Base-by-base conservation (phyloP, 2,329 filamentous ascomycete species). In the Chrysoporthe deuterocubensis region DNA sequence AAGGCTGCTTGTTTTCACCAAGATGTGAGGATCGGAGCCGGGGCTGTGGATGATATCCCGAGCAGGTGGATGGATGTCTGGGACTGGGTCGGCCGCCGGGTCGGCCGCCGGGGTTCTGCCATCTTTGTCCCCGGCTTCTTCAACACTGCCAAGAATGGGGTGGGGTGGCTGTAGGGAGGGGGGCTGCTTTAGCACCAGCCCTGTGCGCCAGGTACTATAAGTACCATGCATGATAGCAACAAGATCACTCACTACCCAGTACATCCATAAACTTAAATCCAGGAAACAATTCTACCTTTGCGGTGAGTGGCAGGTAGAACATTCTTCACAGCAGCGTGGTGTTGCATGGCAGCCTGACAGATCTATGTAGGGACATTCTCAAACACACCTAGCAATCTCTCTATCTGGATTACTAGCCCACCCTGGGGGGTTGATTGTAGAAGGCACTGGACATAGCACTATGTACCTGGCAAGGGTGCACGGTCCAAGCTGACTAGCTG, bases 401-500 rank as follows among this genome's bases (percentile, higher is more conserved):
- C 26, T 26, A 26, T 26, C 26, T 2, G 26, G 26, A 2, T 26
- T 26, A 26, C 26, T 26, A 34, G 26, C 13, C 32, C 21, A 54
- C 50, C 26, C 50, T 16, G 26, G 26, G 50, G 50, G 50, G 26
- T 54, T 52, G 48, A 52, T 26, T 26, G 26, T 32, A 26, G 26
- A 26, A 2, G 26, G 26, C 26, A 26, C 26, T 26, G 26, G 26
- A 26, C 26, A 2, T 26, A 26, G 50, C 32, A 34, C 21, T 6
- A 14, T 54, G 21, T 7, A 13, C 26, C 18, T 50, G 54, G 34
- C 54, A 11, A 37, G 34, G 42, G 52, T 43, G 62, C 62, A 64
- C 62, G 37, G 62, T 13, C 50, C 62, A 64, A 40, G 62, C 52
- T 61, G 58, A 61, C 58, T 44, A 46, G 37, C 18, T 26, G 65